Conservation (phyloP, 2,329 filamentous ascomycete genomes). For the Paecilomyces sp. region DNA sequence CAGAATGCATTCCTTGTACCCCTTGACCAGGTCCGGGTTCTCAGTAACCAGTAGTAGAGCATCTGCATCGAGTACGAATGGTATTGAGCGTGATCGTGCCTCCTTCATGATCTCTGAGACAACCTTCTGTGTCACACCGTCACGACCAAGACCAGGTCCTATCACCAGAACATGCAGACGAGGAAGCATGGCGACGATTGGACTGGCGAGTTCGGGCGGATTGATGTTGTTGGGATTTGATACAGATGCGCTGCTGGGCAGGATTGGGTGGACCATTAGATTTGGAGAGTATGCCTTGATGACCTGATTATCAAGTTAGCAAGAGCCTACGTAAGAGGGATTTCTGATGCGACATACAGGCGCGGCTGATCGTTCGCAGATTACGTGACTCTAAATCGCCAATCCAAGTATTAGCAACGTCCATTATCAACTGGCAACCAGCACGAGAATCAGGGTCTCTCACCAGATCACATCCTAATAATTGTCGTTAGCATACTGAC, state of each 20-base stretch:
- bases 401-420: constrained; percentile 4
- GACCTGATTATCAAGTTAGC: constrained; percentile 42
- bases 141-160: constrained; percentile 84
- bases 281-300: constrained; percentile 98
- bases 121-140: constrained; percentile 82
- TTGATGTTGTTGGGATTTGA: constrained; percentile 43
- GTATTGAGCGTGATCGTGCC: constrained; percentile 62
- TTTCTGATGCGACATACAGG: constrained; percentile 30
- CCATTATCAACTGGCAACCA: not conserved
- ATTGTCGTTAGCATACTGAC: not conserved
- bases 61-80: constrained; percentile 88
- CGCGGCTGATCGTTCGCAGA: constrained; percentile 83
- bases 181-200: constrained; percentile 71
- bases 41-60: constrained; percentile 72
- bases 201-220: constrained; percentile 55
- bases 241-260: constrained; percentile 64
- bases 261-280: constrained; percentile 94
- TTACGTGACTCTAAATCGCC: constrained; percentile 62
- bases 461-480: constrained; percentile 70
- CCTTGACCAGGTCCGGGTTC: constrained; percentile 67
- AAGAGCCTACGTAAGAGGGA: not conserved
- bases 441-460: constrained; percentile 8
- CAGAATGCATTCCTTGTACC: constrained; percentile 76
- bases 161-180: constrained; percentile 89
- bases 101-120: constrained; percentile 71